phyloP scores from a whole-genome alignment of 1,284 basidiomycete species.

The Sanghuangporus baumii region DNA sequence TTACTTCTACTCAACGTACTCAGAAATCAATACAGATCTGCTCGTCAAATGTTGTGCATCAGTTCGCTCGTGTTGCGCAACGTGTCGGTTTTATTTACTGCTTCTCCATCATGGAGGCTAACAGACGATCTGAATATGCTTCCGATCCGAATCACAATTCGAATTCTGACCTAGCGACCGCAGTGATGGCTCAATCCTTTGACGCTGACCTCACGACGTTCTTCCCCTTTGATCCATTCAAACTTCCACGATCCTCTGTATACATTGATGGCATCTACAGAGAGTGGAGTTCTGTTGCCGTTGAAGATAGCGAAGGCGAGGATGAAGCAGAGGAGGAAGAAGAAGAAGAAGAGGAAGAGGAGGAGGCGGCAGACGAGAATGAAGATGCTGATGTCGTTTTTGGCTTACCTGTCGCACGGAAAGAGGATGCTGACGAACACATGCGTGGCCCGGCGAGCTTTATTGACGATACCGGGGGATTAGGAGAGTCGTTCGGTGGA shows the following conservation, averaged over 20 bases:
- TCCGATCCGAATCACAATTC: conserved; percentile 5
- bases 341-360: conserved; percentile 26
- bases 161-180: conserved; percentile 21
- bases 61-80: conserved; percentile 93
- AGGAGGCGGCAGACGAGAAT: conserved; percentile 30
- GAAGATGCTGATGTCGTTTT: background rate
- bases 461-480: conserved; percentile 29
- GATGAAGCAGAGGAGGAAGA: conserved; percentile 47
- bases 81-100: conserved; percentile 93
- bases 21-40: conserved; percentile 55
- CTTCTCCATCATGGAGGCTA: conserved; percentile 88
- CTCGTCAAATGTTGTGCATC: conserved; percentile 84
- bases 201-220: conserved; percentile 76
- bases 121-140: conserved; percentile 54
- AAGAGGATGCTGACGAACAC: conserved; percentile 16
- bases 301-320: conserved; percentile 64
- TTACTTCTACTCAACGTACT: background rate
- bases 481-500: conserved; percentile 62
- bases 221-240: conserved; percentile 99
- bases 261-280: conserved; percentile 71
- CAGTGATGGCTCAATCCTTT: conserved; percentile 34
- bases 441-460: conserved; percentile 15
- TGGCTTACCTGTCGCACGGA: conserved; percentile 21
- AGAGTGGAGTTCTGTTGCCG: conserved; percentile 73
- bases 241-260: conserved; percentile 67